Evolutionary conservation across 176 grass and related monocot species (phyloP), one percentile per base, ranked within the genome.

Genomic region (Triticum monococcum): DNA sequence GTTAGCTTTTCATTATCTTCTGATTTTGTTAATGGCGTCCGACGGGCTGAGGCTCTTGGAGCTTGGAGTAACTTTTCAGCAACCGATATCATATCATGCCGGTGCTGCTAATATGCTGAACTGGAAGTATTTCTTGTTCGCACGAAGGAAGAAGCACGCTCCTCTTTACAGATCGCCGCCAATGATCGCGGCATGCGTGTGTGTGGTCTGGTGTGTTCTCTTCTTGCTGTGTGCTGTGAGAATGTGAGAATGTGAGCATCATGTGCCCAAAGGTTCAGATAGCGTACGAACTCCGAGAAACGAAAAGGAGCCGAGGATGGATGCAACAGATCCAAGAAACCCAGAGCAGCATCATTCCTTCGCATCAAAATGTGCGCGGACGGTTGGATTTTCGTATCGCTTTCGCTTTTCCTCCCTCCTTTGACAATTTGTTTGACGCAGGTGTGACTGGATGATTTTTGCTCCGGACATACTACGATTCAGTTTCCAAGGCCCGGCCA

Each of bases 281-380:
- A 74, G 37, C 68, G 60, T 87, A 54, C 78, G 43, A 46, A 80
- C 62, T 23, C 68, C 81, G 22, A 76, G 75, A 91, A 80, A 73
- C 22, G 5, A 69, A 86, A 91, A 46, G 48, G 36, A 80, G 26
- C 12, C 45, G 76, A 68, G 67, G 81, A 80, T 62, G 66, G 81
- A 80, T 63, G 85, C 84, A 72, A 17, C 89, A 80, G 85, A 91
- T 91, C 89, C 89, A 63, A 91, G 85, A 69, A 78, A 68, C 35
- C 45, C 45, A 87, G 43, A 10, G 70, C 75, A 68, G 2, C 85
- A 90, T 91, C 75, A 84, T 87, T 4, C 24, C 0, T 30, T 77
- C 16, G 37, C 74, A 60, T 84, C 75, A 91, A 91, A 91, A 87
- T 80, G 60, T n/a, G 90, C 73, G 92, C 24, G 79, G 85, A 84